Conservation (phyloP, 2,329 filamentous ascomycete genomes). For the Davidsoniella neocaledoniae region DNA sequence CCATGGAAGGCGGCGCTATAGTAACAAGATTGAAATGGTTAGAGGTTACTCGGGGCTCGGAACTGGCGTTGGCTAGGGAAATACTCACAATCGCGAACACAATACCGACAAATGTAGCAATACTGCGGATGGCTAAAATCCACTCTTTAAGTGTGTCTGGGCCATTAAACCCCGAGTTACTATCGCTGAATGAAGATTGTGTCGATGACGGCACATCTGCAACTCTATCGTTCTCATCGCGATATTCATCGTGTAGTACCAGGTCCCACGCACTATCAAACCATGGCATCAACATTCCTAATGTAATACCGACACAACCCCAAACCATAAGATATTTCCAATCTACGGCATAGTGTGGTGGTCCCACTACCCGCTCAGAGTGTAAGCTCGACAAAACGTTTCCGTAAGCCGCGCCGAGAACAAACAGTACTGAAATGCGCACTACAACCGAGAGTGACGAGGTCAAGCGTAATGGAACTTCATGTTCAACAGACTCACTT, state of each 20-base stretch:
- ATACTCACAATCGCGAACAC: conserved; percentile 52
- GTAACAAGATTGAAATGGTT: background rate
- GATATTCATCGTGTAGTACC: conserved; percentile 22
- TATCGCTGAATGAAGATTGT: background rate
- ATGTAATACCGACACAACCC: conserved; percentile 59
- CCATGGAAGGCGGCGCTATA: conserved; percentile 50
- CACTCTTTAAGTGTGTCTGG: conserved; percentile 45
- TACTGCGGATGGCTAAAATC: conserved; percentile 44
- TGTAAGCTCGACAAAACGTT: conserved; percentile 7
- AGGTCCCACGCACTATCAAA: conserved; percentile 62
- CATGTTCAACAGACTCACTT: background rate
- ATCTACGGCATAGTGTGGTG: conserved; percentile 14
- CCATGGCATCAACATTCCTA: conserved; percentile 71
- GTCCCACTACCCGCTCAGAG: background rate
- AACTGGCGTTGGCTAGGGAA: background rate
- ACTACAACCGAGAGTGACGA: conserved; percentile 33
- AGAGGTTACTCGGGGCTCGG: background rate
- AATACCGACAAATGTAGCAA: conserved; percentile 45
- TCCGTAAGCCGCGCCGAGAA: conserved; percentile 43
- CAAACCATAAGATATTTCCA: conserved; percentile 64
- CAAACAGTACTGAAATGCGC: conserved; percentile 51
- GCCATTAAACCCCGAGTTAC: conserved; percentile 12
- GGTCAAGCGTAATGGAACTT: background rate
- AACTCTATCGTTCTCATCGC: conserved; percentile 18
- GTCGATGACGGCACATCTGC: conserved; percentile 15